Conservation (phyloP, 441 rosid genomes). For the Flueggea neowawraea region DNA sequence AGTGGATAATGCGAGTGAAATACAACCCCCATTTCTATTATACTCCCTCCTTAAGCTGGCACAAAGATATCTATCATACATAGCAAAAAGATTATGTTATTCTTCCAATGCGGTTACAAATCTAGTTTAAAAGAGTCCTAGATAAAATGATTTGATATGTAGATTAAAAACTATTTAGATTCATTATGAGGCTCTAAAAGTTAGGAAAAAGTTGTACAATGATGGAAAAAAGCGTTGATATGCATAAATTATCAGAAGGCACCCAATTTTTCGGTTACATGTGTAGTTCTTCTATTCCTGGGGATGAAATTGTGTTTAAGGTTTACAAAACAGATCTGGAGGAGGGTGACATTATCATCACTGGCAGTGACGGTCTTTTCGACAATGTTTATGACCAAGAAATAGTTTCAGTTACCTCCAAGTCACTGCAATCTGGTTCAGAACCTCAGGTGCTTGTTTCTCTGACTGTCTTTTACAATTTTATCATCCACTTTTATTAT, state of each 20-base stretch:
- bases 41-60: no score
- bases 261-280: neutral
- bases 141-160: no score
- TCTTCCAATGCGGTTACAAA: no score
- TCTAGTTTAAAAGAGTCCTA: no score
- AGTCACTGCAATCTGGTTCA: conserved; percentile 38
- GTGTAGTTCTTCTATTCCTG: neutral
- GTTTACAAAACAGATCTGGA: conserved; percentile 44
- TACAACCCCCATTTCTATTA: no score
- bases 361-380: conserved; percentile 77
- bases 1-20: no score
- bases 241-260: neutral
- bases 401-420: conserved; percentile 45
- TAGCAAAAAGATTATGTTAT: no score
- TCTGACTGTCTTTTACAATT: neutral
- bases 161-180: no score
- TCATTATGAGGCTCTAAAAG: no score
- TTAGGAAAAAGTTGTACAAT: no score
- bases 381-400: conserved; percentile 70
- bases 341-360: conserved; percentile 59
- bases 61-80: no score
- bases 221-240: neutral
- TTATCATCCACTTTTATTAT: neutral
- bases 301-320: conserved; percentile 27
- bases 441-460: conserved; percentile 52